Evolutionary conservation across 2,329 filamentous ascomycete genomes (phyloP), one percentile per base, ranked within the genome.

Genomic region (Penicillium sp.): DNA sequence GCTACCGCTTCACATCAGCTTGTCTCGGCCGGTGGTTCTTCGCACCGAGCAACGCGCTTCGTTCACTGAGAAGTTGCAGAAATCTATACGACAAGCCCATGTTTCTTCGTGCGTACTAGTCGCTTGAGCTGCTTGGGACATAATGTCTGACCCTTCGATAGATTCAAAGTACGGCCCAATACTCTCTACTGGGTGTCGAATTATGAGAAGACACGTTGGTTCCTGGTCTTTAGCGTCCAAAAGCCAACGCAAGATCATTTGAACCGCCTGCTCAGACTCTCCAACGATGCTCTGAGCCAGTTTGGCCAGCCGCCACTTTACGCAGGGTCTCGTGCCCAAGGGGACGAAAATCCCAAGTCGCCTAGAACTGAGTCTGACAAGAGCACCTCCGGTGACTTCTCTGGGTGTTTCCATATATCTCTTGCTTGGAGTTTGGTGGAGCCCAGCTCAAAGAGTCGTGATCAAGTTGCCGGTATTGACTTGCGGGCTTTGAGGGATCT

Each of bases 1-100:
- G 5, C 78, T 91, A 47, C 93, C 93, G 3, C 81, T 99, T 44
- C 94, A 99, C 73, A 86, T 99, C 67, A 96, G 92, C 63, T 82
- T 99, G 6, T 97, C 94, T 7, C 83, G 91, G 5, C 89, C 94
- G 0, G 77, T 97, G 47, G 82, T 86, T 11, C 83, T 99, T 31
- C 78, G 79, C 45, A 92, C 90, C 0, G 80, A 86, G n/a, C 81
- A 88, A 59, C 91, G 90, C 62, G 84, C 88, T 27, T 63, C 60
- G 0, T 97, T 96, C 67, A 76, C 89, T 5, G 73, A 81, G 4
- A 72, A 74, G 0, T 70, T 96, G 5, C 70, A 75, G 34, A 68
- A 71, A 1, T 65, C 73, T 8, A 62, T 88, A 52, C 55, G 71
- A 46, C 55, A 67, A 3, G 77, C 77, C 42, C 61, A 72, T 29